These are phyloP conservation scores for Mentha longifolia DNA, from an alignment of 257 asterid species.

Conservation along the genomic window DNA sequence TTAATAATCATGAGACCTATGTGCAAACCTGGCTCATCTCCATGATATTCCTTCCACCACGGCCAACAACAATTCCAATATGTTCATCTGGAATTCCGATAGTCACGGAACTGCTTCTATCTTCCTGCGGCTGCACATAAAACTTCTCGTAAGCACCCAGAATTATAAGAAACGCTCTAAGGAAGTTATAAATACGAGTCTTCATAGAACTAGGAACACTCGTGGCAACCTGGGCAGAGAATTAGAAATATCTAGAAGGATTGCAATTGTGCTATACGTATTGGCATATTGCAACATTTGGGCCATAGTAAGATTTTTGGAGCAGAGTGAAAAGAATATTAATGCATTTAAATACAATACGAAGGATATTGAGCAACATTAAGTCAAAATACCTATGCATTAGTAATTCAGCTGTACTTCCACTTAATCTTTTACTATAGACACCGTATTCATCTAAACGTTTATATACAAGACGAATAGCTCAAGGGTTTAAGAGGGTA, in stretches of 20 bases:
- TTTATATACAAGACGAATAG: constrained; percentile 8
- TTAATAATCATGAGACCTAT: constrained; percentile 7
- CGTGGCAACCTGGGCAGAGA: constrained; percentile 6
- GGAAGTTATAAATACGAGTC: not conserved
- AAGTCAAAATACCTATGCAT: constrained; percentile 16
- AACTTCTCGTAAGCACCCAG: constrained; percentile 29
- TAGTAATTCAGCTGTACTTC: not conserved
- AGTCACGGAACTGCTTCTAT: constrained; percentile 68
- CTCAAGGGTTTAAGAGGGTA: constrained; percentile 3
- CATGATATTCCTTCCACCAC: constrained; percentile 83
- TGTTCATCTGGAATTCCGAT: constrained; percentile 90
- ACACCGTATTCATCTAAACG: constrained; percentile 3
- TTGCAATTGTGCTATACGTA: not conserved
- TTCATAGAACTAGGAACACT: constrained; percentile 22
- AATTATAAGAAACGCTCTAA: constrained; percentile 17
- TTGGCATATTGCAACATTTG: no score
- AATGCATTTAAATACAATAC: constrained; percentile 14
- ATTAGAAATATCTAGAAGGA: not conserved
- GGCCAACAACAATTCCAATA: constrained; percentile 88
- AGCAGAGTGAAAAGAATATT: not conserved
- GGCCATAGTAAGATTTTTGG: constrained; percentile 28
- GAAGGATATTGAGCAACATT: constrained; percentile 27
- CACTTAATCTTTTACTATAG: constrained; percentile 1
- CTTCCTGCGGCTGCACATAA: constrained; percentile 56
- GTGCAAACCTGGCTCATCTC: constrained; percentile 85